phyloP scores from a whole-genome alignment of 352 stramenopile genomes.

The Globisporangium ultimum region DNA sequence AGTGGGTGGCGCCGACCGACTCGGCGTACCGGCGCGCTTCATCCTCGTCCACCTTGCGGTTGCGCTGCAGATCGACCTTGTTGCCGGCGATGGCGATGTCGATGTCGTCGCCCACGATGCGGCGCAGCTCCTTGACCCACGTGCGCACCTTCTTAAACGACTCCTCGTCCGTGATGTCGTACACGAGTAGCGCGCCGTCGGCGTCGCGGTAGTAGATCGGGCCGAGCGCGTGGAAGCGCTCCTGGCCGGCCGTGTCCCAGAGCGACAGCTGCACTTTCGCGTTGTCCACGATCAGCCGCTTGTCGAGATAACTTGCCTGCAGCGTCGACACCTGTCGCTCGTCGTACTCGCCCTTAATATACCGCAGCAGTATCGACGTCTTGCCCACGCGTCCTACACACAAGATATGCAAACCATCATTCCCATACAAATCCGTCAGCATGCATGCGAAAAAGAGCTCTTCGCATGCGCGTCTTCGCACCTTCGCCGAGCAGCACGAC shows the following conservation, averaged over 20 bases:
- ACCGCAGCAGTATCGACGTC: slow-evolving; percentile 93
- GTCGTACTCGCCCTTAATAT: slow-evolving; percentile 92
- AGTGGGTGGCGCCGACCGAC: slow-evolving; percentile 86
- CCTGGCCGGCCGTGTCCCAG: slow-evolving; percentile 87
- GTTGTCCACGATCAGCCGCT: slow-evolving; percentile 85
- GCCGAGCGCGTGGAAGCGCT: slow-evolving; percentile 84
- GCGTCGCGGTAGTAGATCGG: slow-evolving; percentile 92
- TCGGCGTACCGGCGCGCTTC: slow-evolving; percentile 84
- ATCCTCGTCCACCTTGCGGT: slow-evolving; percentile 83
- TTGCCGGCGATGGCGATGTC: slow-evolving; percentile 91
- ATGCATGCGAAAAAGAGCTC: background rate
- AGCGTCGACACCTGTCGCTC: slow-evolving; percentile 91
- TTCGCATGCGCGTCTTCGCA: slow-evolving; percentile 54
- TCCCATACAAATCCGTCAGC: background rate
- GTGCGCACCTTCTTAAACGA: slow-evolving; percentile 91
- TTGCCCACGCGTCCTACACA: slow-evolving; percentile 92
- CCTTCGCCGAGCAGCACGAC: slow-evolving; percentile 84
- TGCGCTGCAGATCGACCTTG: slow-evolving; percentile 89
- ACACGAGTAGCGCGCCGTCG: slow-evolving; percentile 86
- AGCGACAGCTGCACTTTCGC: slow-evolving; percentile 76
- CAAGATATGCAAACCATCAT: background rate
- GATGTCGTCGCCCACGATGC: slow-evolving; percentile 90
- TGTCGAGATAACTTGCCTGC: slow-evolving; percentile 93
- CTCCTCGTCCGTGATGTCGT: slow-evolving; percentile 91
- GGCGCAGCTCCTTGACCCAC: slow-evolving; percentile 91